These are phyloP conservation scores for Geranium brycei DNA, from an alignment of 345 rosid genomes.

Conservation along the genomic window DNA sequence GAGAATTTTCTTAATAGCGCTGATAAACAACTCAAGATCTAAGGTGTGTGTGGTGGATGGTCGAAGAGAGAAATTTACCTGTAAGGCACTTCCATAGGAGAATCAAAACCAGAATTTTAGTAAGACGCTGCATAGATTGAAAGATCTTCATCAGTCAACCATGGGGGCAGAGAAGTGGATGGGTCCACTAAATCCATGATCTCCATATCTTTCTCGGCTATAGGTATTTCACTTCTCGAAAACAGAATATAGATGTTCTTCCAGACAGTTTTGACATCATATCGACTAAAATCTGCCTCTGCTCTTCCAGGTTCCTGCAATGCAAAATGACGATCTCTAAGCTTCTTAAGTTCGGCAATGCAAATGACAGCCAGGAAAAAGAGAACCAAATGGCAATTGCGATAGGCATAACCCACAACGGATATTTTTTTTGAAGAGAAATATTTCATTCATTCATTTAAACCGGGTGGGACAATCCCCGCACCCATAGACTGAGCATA, in stretches of 20 bases:
- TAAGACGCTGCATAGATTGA: slow-evolving; percentile 10
- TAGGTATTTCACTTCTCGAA: slow-evolving; percentile 21
- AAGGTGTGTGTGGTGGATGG: too few species aligned
- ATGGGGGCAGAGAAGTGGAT: slow-evolving; percentile 15
- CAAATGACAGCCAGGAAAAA: background rate
- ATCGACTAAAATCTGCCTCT: slow-evolving; percentile 16
- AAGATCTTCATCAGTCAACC: slow-evolving; percentile 18
- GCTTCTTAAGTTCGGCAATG: background rate
- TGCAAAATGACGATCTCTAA: background rate
- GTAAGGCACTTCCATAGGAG: background rate
- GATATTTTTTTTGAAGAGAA: too few species aligned
- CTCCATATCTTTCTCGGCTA: slow-evolving; percentile 18
- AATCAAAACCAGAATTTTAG: slow-evolving; percentile 20
- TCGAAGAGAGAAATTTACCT: background rate
- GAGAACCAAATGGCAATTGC: background rate
- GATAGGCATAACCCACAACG: too few species aligned
- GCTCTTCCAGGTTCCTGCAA: slow-evolving; percentile 24
- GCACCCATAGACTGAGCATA: too few species aligned
- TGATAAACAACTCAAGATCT: too few species aligned
- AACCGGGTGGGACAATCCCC: too few species aligned
- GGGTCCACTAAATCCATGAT: slow-evolving; percentile 30
- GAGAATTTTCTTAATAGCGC: too few species aligned
- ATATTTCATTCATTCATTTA: too few species aligned
- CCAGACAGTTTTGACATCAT: slow-evolving; percentile 14
- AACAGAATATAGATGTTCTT: slow-evolving; percentile 21